A percentile compares a stretch with the other conserved stretches of the same genome.
These are phyloP conservation scores for Deuterostichococcus epilithicus DNA, from an alignment of 139 green algal species.

Conservation along the genomic window DNA sequence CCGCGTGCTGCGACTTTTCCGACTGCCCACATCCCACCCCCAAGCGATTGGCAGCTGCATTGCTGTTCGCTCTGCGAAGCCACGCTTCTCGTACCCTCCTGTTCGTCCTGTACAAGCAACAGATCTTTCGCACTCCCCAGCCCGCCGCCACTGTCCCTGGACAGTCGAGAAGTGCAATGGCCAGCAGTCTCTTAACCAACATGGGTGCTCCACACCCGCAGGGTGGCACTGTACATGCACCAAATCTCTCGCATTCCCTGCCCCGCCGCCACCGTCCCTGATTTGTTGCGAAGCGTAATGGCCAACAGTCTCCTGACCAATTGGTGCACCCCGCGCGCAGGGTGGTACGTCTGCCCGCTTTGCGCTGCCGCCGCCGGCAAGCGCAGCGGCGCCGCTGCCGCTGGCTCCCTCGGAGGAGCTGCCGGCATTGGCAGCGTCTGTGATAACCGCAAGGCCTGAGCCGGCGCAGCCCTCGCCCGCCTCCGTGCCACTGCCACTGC, in stretches of 20 bases:
- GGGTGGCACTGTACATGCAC: too few species aligned
- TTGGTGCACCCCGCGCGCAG: not conserved
- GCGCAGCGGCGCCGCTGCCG: not conserved
- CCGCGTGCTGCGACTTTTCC: too few species aligned
- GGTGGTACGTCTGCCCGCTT: constrained; percentile 47
- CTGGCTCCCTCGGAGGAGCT: not conserved
- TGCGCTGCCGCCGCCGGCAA: constrained; percentile 58
- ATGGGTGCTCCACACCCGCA: too few species aligned
- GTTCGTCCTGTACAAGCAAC: too few species aligned
- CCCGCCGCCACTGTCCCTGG: too few species aligned
- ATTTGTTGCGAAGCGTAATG: not conserved
- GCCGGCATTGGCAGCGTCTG: not conserved
- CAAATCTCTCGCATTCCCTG: too few species aligned
- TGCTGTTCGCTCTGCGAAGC: not conserved
- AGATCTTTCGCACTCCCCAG: too few species aligned
- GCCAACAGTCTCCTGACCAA: not conserved
- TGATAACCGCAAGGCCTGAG: not conserved
- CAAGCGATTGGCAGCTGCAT: not conserved
- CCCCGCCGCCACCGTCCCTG: too few species aligned
- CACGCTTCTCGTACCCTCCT: too few species aligned
- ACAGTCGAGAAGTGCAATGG: too few species aligned
- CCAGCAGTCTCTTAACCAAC: too few species aligned
- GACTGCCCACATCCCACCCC: not conserved
- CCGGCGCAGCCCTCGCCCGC: not conserved
- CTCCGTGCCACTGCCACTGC: not conserved